Percentiles rank a stretch among this genome's conserved stretches.
Conservation (phyloP, 495 filamentous ascomycete genomes). For the Xylona heveae region DNA sequence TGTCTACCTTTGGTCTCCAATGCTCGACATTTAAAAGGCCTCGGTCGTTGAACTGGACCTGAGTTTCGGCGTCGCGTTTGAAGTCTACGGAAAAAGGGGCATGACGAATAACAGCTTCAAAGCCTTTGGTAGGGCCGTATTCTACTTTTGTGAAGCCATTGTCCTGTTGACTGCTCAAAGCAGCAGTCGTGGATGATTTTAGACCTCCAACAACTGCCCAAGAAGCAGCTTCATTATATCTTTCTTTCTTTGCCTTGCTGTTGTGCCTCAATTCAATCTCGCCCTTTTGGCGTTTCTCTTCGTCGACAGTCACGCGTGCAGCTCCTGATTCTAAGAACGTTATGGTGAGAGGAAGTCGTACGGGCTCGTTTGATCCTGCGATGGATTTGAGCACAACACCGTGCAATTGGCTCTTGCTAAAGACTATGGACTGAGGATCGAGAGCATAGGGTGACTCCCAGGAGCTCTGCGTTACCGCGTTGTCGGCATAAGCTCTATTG, state of each 20-base stretch:
- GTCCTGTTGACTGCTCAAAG: conserved; percentile 33
- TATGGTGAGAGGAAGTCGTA: conserved; percentile 63
- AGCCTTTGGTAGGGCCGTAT: conserved; percentile 58
- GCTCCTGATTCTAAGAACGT: conserved; percentile 77
- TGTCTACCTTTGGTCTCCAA: conserved; percentile 77
- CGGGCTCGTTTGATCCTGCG: conserved; percentile 34
- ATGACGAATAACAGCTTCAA: conserved; percentile 64
- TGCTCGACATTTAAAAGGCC: conserved; percentile 85
- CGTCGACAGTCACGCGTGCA: conserved; percentile 72
- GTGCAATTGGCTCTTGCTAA: conserved; percentile 60
- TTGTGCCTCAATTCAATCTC: conserved; percentile 72
- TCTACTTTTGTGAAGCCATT: conserved; percentile 48
- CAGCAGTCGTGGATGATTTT: conserved; percentile 42
- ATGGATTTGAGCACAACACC: conserved; percentile 61
- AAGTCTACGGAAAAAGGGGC: conserved; percentile 72
- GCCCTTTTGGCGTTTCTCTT: conserved; percentile 71
- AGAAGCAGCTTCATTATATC: conserved; percentile 77
- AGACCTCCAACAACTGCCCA: conserved; percentile 74
- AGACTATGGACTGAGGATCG: conserved; percentile 41
- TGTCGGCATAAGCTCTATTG: conserved; percentile 75
- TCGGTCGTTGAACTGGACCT: conserved; percentile 71
- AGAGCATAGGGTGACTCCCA: conserved; percentile 76
- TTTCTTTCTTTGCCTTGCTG: conserved; percentile 70
- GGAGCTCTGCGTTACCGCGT: conserved; percentile 33
- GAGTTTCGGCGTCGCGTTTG: conserved; percentile 56